These are phyloP conservation scores for Saccharomyces jurei DNA, from an alignment of 805 yeast genomes.

Conservation along the genomic window DNA sequence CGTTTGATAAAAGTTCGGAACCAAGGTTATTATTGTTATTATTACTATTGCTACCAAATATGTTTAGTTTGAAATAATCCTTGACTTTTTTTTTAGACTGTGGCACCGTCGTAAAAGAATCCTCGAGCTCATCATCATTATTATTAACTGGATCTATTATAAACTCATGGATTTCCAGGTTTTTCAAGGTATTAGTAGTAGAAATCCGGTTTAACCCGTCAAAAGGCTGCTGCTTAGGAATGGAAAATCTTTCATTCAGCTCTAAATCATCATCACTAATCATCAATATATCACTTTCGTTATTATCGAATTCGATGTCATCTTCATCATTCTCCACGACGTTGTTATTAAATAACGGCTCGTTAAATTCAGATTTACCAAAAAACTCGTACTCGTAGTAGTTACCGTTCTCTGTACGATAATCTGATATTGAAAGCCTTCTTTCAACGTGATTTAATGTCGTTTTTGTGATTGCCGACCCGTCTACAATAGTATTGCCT, in stretches of 20 bases:
- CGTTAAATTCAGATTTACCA: slow-evolving; percentile 7
- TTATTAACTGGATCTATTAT: not conserved
- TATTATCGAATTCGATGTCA: slow-evolving; percentile 5
- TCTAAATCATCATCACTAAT: slow-evolving; percentile 1
- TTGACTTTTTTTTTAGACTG: slow-evolving; percentile 15
- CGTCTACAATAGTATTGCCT: slow-evolving; percentile 24
- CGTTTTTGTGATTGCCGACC: slow-evolving; percentile 1
- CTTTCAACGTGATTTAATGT: slow-evolving; percentile 3
- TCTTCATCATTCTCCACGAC: slow-evolving; percentile 5
- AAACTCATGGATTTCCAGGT: not conserved
- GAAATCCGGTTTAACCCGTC: not conserved
- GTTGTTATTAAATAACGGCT: not conserved
- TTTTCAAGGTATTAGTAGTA: not conserved
- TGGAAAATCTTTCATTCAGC: not conserved
- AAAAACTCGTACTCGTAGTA: slow-evolving; percentile 28
- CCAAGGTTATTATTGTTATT: slow-evolving; percentile 3
- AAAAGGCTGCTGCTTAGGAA: not conserved
- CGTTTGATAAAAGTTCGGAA: not conserved
- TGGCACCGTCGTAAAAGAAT: not conserved
- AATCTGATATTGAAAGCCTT: slow-evolving; percentile 26
- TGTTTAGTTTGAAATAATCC: slow-evolving; percentile 24
- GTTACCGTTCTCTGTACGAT: slow-evolving; percentile 21
- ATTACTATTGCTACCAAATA: slow-evolving; percentile 12
- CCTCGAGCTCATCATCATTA: not conserved
- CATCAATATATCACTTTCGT: slow-evolving; percentile 2